Evolutionary conservation across 306 rosid genomes (phyloP).

Genomic region (Prinsepia uniflora): DNA sequence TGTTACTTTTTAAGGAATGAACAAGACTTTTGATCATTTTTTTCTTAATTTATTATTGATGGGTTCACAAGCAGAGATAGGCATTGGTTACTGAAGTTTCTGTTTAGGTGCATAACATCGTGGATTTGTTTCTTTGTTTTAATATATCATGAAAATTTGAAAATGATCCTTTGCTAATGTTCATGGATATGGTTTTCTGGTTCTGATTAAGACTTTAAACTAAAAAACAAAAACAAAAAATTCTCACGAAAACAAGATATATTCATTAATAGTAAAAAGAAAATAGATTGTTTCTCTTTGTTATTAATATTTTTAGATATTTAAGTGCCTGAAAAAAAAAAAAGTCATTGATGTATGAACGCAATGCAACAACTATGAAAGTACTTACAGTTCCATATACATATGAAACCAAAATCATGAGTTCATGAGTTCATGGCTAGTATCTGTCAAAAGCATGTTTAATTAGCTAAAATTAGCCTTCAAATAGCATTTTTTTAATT

Average conservation of each 20-base stretch:
- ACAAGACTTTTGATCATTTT: background rate
- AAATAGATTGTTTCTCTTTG: too few species aligned
- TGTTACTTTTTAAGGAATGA: conserved; percentile 6
- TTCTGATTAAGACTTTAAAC: background rate
- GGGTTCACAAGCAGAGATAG: background rate
- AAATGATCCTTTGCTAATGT: background rate
- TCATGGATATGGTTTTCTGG: conserved; percentile 3
- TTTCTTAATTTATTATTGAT: background rate
- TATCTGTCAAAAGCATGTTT: background rate
- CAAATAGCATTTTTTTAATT: background rate
- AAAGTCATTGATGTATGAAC: too few species aligned
- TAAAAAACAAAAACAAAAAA: too few species aligned
- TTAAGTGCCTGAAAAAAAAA: too few species aligned
- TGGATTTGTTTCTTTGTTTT: too few species aligned
- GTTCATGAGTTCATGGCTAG: background rate
- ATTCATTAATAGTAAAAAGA: too few species aligned
- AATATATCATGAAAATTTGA: background rate
- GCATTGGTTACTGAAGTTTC: background rate
- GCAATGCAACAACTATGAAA: too few species aligned
- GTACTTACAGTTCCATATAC: background rate
- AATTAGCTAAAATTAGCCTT: background rate
- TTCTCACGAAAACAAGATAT: too few species aligned
- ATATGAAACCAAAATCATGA: background rate
- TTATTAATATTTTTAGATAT: too few species aligned
- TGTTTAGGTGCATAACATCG: background rate